Percentiles rank a stretch among this genome's conserved stretches.
phyloP scores from a whole-genome alignment of 805 yeast genomes.

The Wickerhamiella qilinensis region DNA sequence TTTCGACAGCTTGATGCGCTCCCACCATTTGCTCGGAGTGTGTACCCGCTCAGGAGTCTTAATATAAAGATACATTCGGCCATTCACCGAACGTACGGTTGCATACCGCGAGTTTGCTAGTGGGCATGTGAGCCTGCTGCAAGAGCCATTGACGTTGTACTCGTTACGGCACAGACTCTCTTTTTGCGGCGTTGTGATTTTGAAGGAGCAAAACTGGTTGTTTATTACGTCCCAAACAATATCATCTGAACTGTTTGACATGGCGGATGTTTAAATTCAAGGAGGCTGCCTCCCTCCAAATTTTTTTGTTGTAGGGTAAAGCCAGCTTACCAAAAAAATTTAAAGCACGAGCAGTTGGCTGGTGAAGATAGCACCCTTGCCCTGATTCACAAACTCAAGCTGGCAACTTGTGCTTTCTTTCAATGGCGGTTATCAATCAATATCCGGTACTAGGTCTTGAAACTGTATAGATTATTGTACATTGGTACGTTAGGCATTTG shows the following conservation, averaged over 20 bases:
- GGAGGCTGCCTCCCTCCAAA: neutral
- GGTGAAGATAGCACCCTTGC: neutral
- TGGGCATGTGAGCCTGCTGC: slow-evolving; percentile 90
- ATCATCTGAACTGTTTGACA: slow-evolving; percentile 39
- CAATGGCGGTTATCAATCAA: too few species aligned
- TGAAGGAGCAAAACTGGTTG: slow-evolving; percentile 90
- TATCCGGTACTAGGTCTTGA: too few species aligned
- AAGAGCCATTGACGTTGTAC: slow-evolving; percentile 87
- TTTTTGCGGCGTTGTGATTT: slow-evolving; percentile 71
- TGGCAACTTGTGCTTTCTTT: too few species aligned
- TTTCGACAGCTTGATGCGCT: slow-evolving; percentile 75
- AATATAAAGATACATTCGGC: slow-evolving; percentile 43
- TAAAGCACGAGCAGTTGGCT: neutral
- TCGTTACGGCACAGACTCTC: slow-evolving; percentile 93
- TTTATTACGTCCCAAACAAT: slow-evolving; percentile 95
- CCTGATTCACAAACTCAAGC: too few species aligned
- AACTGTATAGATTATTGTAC: too few species aligned
- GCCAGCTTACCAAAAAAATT: neutral
- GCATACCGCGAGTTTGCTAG: slow-evolving; percentile 48
- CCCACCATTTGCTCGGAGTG: slow-evolving; percentile 90
- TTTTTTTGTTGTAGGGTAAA: neutral
- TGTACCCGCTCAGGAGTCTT: slow-evolving; percentile 97
- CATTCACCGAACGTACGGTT: slow-evolving; percentile 22
- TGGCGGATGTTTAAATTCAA: neutral
- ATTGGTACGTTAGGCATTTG: too few species aligned